Evolutionary conservation across 768 basidiomycete species (phyloP).

Genomic region (Serendipita sp.): DNA sequence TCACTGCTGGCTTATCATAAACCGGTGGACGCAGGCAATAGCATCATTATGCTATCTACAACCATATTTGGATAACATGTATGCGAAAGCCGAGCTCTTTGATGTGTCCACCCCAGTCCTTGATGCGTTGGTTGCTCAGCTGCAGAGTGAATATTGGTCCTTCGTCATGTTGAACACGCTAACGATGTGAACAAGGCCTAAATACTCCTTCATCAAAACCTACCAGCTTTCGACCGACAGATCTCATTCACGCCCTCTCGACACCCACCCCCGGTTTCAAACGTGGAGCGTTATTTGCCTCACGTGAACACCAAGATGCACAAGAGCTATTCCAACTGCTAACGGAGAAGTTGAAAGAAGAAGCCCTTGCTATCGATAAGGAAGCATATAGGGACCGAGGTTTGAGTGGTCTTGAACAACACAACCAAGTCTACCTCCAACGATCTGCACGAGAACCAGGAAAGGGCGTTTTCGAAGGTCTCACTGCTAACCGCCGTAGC

Average conservation of each 20-base stretch:
- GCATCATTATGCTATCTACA: slow-evolving; percentile 74
- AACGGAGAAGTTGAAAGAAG: slow-evolving; percentile 77
- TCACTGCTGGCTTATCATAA: slow-evolving; percentile 3
- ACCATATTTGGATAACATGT: slow-evolving; percentile 60
- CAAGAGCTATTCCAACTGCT: slow-evolving; percentile 95
- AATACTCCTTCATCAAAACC: slow-evolving; percentile 45
- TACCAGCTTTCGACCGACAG: slow-evolving; percentile 50
- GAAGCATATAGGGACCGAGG: slow-evolving; percentile 60
- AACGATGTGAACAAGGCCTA: background rate
- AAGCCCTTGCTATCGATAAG: slow-evolving; percentile 53
- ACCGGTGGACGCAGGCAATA: slow-evolving; percentile 43
- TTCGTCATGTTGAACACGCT: slow-evolving; percentile 2
- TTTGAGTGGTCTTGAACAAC: slow-evolving; percentile 36
- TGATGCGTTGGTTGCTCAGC: slow-evolving; percentile 57
- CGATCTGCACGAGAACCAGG: slow-evolving; percentile 26
- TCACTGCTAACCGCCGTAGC: slow-evolving; percentile 78
- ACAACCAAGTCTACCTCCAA: slow-evolving; percentile 8
- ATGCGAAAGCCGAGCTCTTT: slow-evolving; percentile 55
- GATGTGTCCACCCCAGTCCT: slow-evolving; percentile 79
- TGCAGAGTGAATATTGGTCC: slow-evolving; percentile 35
- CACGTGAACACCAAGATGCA: slow-evolving; percentile 93
- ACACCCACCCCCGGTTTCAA: slow-evolving; percentile 34
- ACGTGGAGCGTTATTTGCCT: slow-evolving; percentile 53
- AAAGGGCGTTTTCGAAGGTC: slow-evolving; percentile 72
- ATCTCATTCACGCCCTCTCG: slow-evolving; percentile 56